Evolutionary conservation across 1,139 yeast species (phyloP).

Genomic region (Lodderomyces orthopsilosis): DNA sequence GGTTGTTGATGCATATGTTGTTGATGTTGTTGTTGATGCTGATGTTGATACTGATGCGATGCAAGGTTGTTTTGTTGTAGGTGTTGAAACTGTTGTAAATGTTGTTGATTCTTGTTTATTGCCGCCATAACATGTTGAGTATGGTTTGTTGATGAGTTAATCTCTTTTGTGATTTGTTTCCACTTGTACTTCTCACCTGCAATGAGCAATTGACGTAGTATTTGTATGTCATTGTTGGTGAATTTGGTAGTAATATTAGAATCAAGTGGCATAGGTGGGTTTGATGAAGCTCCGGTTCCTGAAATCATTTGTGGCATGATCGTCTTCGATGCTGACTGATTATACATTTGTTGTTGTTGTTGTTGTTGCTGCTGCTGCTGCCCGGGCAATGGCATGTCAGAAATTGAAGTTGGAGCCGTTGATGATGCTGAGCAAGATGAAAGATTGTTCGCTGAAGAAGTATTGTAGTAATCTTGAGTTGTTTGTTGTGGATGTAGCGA

Average conservation of each 20-base stretch:
- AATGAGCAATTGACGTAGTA: constrained; percentile 36
- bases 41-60: constrained; percentile 1
- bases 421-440: neutral
- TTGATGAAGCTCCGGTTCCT: constrained; percentile 16
- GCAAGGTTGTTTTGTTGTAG: constrained; percentile 10
- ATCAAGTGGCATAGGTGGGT: constrained; percentile 11
- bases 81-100: constrained; percentile 2
- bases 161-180: constrained; percentile 47
- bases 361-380: constrained; percentile 2
- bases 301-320: constrained; percentile 8
- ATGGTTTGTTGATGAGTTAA: constrained; percentile 23
- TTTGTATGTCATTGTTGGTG: constrained; percentile 36
- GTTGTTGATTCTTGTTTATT: constrained; percentile 6
- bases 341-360: constrained; percentile 1
- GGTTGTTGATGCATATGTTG: constrained; percentile 4
- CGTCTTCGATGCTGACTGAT: constrained; percentile 1
- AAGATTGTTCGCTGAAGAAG: neutral
- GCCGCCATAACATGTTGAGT: constrained; percentile 19
- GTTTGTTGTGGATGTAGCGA: constrained; percentile 1
- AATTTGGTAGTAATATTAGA: constrained; percentile 24
- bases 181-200: constrained; percentile 47
- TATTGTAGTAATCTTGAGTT: neutral
- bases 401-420: constrained; percentile 2
- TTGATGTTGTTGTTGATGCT: constrained; percentile 8
- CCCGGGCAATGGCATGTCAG: neutral